Conservation (phyloP, 169 alveolate species). For the Perkinsus chesapeaki region DNA sequence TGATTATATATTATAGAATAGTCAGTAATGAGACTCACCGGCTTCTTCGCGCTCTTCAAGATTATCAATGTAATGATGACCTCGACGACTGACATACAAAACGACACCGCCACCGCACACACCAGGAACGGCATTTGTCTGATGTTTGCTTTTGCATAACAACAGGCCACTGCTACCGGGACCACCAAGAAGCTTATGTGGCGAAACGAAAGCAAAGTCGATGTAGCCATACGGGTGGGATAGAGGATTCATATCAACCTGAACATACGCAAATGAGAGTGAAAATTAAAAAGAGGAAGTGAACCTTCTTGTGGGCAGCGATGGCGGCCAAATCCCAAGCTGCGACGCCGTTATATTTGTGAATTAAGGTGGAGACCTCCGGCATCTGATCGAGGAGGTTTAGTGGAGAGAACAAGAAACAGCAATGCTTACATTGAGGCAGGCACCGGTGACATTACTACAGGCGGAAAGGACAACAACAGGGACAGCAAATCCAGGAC, state of each 20-base stretch:
- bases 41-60: slow-evolving; percentile 85
- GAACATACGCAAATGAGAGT: neutral
- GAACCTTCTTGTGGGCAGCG: neutral
- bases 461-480: neutral
- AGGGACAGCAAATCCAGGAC: neutral
- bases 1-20: too few species aligned
- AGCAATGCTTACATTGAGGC: neutral
- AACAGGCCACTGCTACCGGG: slow-evolving; percentile 74
- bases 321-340: neutral
- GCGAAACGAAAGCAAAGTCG: slow-evolving; percentile 81
- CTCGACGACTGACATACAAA: slow-evolving; percentile 72
- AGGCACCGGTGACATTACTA: neutral
- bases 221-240: slow-evolving; percentile 11
- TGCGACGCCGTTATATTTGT: neutral
- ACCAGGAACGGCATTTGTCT: slow-evolving; percentile 55
- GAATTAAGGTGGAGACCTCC: neutral
- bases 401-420: neutral
- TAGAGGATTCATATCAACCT: neutral
- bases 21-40: slow-evolving; percentile 39
- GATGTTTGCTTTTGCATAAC: slow-evolving; percentile 60
- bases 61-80: slow-evolving; percentile 66
- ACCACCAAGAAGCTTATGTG: slow-evolving; percentile 88
- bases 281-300: neutral
- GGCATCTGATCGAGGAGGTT: neutral
- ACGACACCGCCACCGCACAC: slow-evolving; percentile 81